Base-by-base conservation (phyloP, 495 filamentous ascomycete genomes). In the Geopyxis carbonaria region DNA sequence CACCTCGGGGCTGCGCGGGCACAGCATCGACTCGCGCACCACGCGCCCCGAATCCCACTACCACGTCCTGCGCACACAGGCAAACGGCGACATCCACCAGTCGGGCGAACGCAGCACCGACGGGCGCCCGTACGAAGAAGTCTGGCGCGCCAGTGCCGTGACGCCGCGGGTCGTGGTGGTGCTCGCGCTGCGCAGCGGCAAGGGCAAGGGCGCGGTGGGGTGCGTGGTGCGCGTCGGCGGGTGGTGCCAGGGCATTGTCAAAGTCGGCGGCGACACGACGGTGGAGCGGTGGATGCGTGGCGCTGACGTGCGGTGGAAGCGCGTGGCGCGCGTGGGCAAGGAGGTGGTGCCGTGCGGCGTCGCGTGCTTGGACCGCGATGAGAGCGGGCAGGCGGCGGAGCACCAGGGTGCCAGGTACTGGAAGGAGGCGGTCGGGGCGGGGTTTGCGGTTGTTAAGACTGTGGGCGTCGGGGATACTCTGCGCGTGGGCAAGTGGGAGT, bases 351-450 rank as follows among this genome's bases (percentile, higher is more conserved):
- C 38, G 18, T 41, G 38, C 19, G 20, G 11, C 9, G 29, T 33
- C 8, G 38, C 38, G 29, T 41, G 38, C 18, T 19, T 41, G 27
- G 38, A 41, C 19, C 10, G 38, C 7, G 38, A 41, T 41, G 38
- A 41, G 29, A 19, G 13, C 16, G 24, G 10, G 22, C 23, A 30
- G 2, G 15, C 20, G 36, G 36, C 5, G 4, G n/a, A 15, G 34
- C 23, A 21, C 15, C 22, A 40, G 38, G 38, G 38, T n/a, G 38
- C 14, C 13, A 31, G 29, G 38, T 41, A 41, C 22, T 32, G 27
- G 27, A 32, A 18, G 27, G 8, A 19, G 16, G 38, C 29, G 2
- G 14, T 8, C 28, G 29, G 29, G 5, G 21, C 27, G 27, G 29
- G 20, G 20, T 31, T 41, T 33, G 38, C 33, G 38, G 27, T 41